Percentiles rank a stretch among this genome's conserved stretches.
These are phyloP conservation scores for Trametes villosa DNA, from an alignment of 768 basidiomycete species.

Conservation along the genomic window DNA sequence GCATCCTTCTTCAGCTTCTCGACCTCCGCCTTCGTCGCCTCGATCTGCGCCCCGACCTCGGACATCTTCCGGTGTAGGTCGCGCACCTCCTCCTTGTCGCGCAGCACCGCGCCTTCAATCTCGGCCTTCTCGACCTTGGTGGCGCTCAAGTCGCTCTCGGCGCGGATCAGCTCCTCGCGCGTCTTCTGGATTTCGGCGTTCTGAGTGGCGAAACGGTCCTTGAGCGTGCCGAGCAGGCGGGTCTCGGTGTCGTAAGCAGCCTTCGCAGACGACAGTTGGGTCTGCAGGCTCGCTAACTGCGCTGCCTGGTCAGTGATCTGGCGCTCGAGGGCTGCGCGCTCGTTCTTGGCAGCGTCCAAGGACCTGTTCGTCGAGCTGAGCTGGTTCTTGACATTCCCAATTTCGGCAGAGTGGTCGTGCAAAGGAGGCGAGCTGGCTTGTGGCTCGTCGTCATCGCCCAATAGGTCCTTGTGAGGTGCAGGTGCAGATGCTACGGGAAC, in stretches of 20 bases:
- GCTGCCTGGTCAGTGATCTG: constrained; percentile 68
- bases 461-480: constrained; percentile 52
- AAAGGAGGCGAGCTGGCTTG: constrained; percentile 52
- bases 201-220: constrained; percentile 71
- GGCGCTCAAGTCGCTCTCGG: constrained; percentile 92
- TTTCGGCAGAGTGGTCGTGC: constrained; percentile 80
- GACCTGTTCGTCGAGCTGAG: constrained; percentile 78
- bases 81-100: constrained; percentile 94
- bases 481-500: constrained; percentile 6
- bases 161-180: constrained; percentile 79
- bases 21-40: constrained; percentile 68
- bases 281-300: constrained; percentile 80
- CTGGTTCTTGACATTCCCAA: constrained; percentile 88
- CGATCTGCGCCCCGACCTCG: constrained; percentile 75
- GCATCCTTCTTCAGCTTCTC: constrained; percentile 94
- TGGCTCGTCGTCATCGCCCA: constrained; percentile 74
- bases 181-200: constrained; percentile 70
- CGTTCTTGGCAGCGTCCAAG: constrained; percentile 64
- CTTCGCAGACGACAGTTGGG: constrained; percentile 81
- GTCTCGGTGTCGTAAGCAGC: constrained; percentile 87
- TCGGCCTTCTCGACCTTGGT: constrained; percentile 89
- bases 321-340: constrained; percentile 68
- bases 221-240: constrained; percentile 64
- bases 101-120: constrained; percentile 80
- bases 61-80: constrained; percentile 84